phyloP scores from a whole-genome alignment of 345 rosid genomes.

The Capsella bursapastoris region DNA sequence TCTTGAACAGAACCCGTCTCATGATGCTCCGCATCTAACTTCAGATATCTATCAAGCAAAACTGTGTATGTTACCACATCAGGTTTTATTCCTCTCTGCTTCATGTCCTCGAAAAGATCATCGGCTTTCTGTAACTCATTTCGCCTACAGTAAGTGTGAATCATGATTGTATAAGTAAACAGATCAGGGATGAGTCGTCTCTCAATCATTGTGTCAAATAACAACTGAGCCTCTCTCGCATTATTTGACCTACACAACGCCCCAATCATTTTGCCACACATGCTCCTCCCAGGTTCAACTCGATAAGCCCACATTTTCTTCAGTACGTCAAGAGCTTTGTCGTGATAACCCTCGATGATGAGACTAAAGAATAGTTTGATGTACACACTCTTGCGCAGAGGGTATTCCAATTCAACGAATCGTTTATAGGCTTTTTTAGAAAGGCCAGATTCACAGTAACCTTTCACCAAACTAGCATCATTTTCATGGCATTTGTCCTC shows the following conservation, averaged over 20 bases:
- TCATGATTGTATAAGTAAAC: constrained; percentile 67
- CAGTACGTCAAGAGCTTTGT: constrained; percentile 48
- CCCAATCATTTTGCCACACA: constrained; percentile 60
- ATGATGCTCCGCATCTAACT: constrained; percentile 32
- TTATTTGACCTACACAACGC: constrained; percentile 51
- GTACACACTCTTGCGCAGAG: constrained; percentile 52
- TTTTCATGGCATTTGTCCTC: constrained; percentile 49
- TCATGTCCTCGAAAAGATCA: constrained; percentile 60
- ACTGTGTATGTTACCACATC: constrained; percentile 68
- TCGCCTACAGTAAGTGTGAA: constrained; percentile 58
- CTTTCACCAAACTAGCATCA: constrained; percentile 62
- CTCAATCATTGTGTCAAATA: constrained; percentile 47
- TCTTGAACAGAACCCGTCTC: constrained; percentile 26
- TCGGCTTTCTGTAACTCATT: constrained; percentile 51
- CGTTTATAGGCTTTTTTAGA: constrained; percentile 51
- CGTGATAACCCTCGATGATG: constrained; percentile 49
- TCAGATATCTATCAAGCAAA: constrained; percentile 55
- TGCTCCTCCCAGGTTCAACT: constrained; percentile 49
- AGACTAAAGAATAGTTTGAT: constrained; percentile 55
- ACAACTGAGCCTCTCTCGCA: constrained; percentile 46
- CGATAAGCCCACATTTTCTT: constrained; percentile 51
- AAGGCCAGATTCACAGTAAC: constrained; percentile 59
- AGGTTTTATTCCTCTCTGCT: constrained; percentile 61
- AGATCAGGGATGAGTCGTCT: constrained; percentile 57
- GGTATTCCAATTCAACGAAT: constrained; percentile 46